Percentiles rank a stretch among this genome's conserved stretches.
Evolutionary conservation across 768 basidiomycete species (phyloP).

Genomic region (Collybia nuda): DNA sequence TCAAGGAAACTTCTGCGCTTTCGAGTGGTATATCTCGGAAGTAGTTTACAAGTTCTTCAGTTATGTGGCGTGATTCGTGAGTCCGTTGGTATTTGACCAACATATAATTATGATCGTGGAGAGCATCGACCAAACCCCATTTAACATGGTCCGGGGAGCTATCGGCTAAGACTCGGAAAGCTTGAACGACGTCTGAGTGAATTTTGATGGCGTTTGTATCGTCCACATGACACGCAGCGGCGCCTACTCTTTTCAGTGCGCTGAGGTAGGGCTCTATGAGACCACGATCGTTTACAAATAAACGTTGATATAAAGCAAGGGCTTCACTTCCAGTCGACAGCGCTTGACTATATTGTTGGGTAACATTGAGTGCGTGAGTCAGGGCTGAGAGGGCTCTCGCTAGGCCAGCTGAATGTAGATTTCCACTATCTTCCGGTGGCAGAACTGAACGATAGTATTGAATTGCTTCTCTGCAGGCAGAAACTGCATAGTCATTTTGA

Average conservation of each 20-base stretch:
- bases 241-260: too few relatives aligned
- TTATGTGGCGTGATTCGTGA: slow-evolving; percentile 1
- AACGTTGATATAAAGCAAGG: too few relatives aligned
- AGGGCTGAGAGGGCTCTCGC: slow-evolving; percentile 3
- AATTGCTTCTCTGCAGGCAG: slow-evolving; percentile 9
- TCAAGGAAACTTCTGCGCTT: not conserved
- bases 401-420: not conserved
- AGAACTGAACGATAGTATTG: slow-evolving; percentile 5
- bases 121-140: slow-evolving; percentile 2
- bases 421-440: not conserved
- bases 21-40: not conserved
- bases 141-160: slow-evolving; percentile 5
- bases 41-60: slow-evolving; percentile 1
- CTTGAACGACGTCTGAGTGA: not conserved
- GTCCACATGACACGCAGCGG: too few relatives aligned
- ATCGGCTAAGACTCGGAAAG: not conserved
- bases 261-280: too few relatives aligned
- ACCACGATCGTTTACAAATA: too few relatives aligned
- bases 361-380: not conserved
- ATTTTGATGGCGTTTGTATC: too few relatives aligned
- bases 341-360: too few relatives aligned
- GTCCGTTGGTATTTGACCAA: slow-evolving; percentile 6
- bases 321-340: too few relatives aligned
- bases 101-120: slow-evolving; percentile 2
- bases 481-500: slow-evolving; percentile 5